These are phyloP conservation scores for Magnolia officinalis DNA, from an alignment of 164 flowering plant species.

Conservation along the genomic window DNA sequence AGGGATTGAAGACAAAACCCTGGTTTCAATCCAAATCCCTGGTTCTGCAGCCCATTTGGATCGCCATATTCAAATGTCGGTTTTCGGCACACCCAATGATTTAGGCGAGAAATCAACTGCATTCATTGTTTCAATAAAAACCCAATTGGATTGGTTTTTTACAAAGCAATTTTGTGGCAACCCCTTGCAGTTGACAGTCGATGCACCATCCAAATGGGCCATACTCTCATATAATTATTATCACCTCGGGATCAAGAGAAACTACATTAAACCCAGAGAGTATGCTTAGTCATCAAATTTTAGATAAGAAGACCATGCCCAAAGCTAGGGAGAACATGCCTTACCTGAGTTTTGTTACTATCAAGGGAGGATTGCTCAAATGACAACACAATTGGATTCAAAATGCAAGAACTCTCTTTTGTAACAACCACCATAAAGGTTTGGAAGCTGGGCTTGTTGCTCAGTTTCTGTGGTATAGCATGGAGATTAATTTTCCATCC, in stretches of 20 bases:
- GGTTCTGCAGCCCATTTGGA: too few relatives aligned
- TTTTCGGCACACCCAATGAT: too few relatives aligned
- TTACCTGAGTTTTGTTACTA: conserved; percentile 53
- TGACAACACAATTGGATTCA: conserved; percentile 42
- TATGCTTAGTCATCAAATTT: not conserved
- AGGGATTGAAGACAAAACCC: too few relatives aligned
- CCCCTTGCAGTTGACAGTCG: too few relatives aligned
- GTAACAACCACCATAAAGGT: conserved; percentile 76
- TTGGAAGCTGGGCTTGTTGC: conserved; percentile 42
- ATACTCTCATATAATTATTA: too few relatives aligned
- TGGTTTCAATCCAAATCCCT: too few relatives aligned
- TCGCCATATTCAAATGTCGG: too few relatives aligned
- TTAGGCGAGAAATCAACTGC: too few relatives aligned
- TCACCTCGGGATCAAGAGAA: not conserved
- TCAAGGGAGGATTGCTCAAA: conserved; percentile 39
- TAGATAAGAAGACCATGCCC: not conserved
- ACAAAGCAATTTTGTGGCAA: too few relatives aligned
- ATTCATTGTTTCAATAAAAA: too few relatives aligned
- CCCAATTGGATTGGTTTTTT: too few relatives aligned
- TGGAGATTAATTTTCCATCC: conserved; percentile 77
- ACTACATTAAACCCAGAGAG: not conserved
- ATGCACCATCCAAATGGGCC: not conserved
- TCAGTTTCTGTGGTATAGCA: conserved; percentile 45
- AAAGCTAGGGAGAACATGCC: conserved; percentile 1
- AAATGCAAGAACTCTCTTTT: conserved; percentile 42